These are phyloP conservation scores for Chlamydomonas reinhardtii DNA, from an alignment of 163 green algal genomes.

Conservation along the genomic window DNA sequence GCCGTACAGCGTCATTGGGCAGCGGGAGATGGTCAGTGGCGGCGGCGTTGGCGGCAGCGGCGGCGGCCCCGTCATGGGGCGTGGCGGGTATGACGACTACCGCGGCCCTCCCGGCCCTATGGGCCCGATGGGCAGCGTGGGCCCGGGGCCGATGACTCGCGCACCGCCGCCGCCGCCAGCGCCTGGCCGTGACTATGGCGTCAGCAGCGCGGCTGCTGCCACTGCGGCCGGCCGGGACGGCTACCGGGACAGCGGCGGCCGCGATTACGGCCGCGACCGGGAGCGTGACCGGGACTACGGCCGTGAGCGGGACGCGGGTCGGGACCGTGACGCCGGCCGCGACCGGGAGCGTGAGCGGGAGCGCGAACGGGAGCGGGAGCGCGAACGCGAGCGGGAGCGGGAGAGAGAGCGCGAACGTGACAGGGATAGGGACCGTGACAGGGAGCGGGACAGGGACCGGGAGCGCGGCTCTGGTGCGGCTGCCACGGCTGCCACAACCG, in stretches of 20 bases:
- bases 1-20: too few relatives aligned
- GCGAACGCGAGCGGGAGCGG: neutral
- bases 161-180: neutral
- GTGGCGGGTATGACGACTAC: neutral
- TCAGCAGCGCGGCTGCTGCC: conserved; percentile 7
- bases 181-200: conserved; percentile 15
- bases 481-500: neutral
- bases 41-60: too few relatives aligned
- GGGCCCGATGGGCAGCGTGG: neutral
- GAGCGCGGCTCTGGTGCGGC: neutral
- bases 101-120: neutral
- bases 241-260: neutral
- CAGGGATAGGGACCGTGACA: neutral
- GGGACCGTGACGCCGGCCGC: neutral
- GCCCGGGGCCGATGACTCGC: neutral
- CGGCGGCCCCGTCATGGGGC: neutral
- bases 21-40: too few relatives aligned
- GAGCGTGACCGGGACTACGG: neutral
- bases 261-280: neutral
- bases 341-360: conserved; percentile 16
- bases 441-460: neutral
- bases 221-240: conserved; percentile 11
- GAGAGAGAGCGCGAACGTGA: conserved; percentile 21
- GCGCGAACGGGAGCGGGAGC: conserved; percentile 3
- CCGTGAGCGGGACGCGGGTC: neutral